These are phyloP conservation scores for Candida krabiensis DNA, from an alignment of 805 yeast genomes.

Conservation along the genomic window DNA sequence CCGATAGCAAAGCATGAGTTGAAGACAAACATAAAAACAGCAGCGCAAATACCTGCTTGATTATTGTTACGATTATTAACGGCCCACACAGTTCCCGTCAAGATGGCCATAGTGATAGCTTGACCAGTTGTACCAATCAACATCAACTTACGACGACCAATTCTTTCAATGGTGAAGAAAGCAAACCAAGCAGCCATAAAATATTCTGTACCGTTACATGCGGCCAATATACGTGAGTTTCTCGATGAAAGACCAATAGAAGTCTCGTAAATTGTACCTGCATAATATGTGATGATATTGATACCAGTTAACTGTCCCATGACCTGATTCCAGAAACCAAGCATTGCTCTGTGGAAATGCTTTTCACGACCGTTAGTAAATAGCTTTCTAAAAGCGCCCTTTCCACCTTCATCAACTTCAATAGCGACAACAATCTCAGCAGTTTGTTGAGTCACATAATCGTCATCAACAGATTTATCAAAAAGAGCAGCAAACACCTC, in stretches of 20 bases:
- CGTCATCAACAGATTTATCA: conserved; percentile 25
- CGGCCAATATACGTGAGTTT: conserved; percentile 36
- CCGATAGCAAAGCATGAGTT: conserved; percentile 48
- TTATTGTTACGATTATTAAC: conserved; percentile 21
- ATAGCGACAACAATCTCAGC: conserved; percentile 21
- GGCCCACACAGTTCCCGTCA: conserved; percentile 37
- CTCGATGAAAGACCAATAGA: conserved; percentile 44
- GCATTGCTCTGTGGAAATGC: conserved; percentile 45
- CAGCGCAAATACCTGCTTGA: conserved; percentile 42
- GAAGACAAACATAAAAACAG: conserved; percentile 45
- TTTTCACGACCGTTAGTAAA: conserved; percentile 41
- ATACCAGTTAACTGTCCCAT: conserved; percentile 55
- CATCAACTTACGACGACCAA: conserved; percentile 37
- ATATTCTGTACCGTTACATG: conserved; percentile 16
- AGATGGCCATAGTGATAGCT: conserved; percentile 41
- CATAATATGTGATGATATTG: conserved; percentile 56
- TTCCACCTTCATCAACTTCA: conserved; percentile 35
- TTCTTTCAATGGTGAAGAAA: conserved; percentile 6
- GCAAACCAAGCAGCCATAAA: conserved; percentile 7
- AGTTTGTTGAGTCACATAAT: conserved; percentile 12
- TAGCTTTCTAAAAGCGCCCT: conserved; percentile 28
- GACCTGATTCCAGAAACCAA: conserved; percentile 42
- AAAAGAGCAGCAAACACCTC: conserved; percentile 35
- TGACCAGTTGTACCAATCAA: conserved; percentile 34
- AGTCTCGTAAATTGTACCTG: conserved; percentile 51